These are phyloP conservation scores for Dipodascus geniculatus DNA, from an alignment of 805 yeast species.

Conservation along the genomic window DNA sequence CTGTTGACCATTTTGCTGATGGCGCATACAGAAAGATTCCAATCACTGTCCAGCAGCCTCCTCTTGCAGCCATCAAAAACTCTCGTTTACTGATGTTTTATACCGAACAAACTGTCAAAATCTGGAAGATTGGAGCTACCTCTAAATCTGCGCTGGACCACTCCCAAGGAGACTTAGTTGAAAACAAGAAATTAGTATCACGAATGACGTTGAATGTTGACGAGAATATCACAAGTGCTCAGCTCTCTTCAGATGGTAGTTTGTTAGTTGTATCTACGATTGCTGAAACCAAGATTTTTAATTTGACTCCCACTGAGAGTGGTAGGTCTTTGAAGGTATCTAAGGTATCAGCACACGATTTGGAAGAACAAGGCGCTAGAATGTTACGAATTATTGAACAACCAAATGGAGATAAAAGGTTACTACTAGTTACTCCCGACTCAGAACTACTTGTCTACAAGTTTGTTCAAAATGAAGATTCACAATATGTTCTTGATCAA, in stretches of 20 bases:
- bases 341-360: conserved; percentile 33
- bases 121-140: conserved; percentile 51
- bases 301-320: conserved; percentile 33
- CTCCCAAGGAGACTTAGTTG: conserved; percentile 16
- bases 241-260: conserved; percentile 52
- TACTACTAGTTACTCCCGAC: conserved; percentile 19
- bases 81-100: conserved; percentile 55
- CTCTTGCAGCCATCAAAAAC: conserved; percentile 35
- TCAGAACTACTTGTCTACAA: conserved; percentile 18
- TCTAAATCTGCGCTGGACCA: conserved; percentile 10
- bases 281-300: conserved; percentile 56
- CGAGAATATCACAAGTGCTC: conserved; percentile 63
- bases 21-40: conserved; percentile 65
- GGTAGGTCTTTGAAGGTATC: conserved; percentile 34
- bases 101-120: conserved; percentile 70
- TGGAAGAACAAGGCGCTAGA: conserved; percentile 39
- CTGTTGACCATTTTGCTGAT: conserved; percentile 53
- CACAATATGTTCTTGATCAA: conserved; percentile 3
- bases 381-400: conserved; percentile 5
- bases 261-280: conserved; percentile 63
- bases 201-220: conserved; percentile 60
- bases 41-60: conserved; percentile 44
- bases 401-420: conserved; percentile 1
- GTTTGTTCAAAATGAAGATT: conserved; percentile 4
- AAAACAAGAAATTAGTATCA: conserved; percentile 46